Evolutionary conservation across 805 yeast species (phyloP), one percentile per base, ranked within the genome.

Genomic region (Lipomyces kockii): DNA sequence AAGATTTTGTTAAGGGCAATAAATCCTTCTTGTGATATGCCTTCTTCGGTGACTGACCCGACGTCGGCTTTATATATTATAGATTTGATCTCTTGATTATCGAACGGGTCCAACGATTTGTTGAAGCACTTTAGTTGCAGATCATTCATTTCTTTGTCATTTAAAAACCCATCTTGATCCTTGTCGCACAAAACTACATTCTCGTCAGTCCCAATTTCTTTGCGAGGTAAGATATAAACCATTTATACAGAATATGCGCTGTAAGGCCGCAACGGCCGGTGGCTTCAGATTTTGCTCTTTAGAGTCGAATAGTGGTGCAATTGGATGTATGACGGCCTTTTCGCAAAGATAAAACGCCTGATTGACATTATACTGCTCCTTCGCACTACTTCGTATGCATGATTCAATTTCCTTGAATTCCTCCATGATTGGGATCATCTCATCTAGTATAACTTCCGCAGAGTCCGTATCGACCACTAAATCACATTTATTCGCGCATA

Each of bases 341-440:
- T 93, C 97, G 74, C 99, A 95, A 17, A 95, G 80, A 77, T 95
- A 95, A 72, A 93, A 93, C 0, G 95, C 92, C 76, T 94, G 97
- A 70, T 89, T 92, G 14, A 94, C 93, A 76, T 95, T 93, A 72
- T 87, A 84, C 70, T 88, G 89, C n/a, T 85, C 85, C 73, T 88
- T 89, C 1, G 98, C 97, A 73, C 96, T 89, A 72, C 96, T 88
- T 65, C 97, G 83, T 35, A 95, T 87, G 73, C 98, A 94, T 0
- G 97, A 89, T 76, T 93, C 98, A 27, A 94, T 89, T 74, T 95
- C 98, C 57, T 95, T 94, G 79, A 89, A 95, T 75, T 95, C 98
- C 74, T 91, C 87, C 76, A 93, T 80, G 49, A 94, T 81, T 0
- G 97, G 97, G 4, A 91, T 83, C 79, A 93, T 89, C 74, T 95